Conservation (phyloP, 345 rosid genomes). For the Euphorbia pulcherrima region DNA sequence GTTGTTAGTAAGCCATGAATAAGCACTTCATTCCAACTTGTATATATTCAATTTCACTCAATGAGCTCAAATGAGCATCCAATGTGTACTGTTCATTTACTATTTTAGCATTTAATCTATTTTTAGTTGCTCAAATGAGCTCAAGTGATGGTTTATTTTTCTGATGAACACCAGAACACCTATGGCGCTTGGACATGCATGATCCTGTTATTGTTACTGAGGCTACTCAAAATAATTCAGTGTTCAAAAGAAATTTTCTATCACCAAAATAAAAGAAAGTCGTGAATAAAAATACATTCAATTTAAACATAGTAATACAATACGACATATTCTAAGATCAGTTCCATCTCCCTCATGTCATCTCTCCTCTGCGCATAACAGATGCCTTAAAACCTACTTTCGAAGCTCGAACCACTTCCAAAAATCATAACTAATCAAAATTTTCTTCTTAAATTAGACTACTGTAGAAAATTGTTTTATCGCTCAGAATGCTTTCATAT, state of each 20-base stretch:
- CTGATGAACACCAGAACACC: not conserved
- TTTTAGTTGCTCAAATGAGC: not conserved
- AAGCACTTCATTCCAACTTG: constrained; percentile 3
- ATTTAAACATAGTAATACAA: not conserved
- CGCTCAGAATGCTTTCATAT: not conserved
- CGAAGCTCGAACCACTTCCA: not conserved
- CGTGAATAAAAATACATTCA: not conserved
- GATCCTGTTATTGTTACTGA: not conserved
- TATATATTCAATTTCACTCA: not conserved
- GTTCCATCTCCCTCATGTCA: not conserved
- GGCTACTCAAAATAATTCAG: not conserved
- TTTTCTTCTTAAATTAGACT: constrained; percentile 1
- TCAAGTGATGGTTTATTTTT: not conserved
- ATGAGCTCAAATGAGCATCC: too few relatives aligned
- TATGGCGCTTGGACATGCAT: not conserved
- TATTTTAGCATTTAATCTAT: not conserved
- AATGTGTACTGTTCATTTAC: too few relatives aligned
- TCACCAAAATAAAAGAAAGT: not conserved
- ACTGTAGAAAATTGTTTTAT: not conserved
- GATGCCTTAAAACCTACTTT: not conserved
- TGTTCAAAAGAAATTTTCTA: not conserved
- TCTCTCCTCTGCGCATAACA: not conserved
- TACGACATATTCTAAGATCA: not conserved
- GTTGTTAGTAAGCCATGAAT: not conserved
- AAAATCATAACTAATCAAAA: not conserved